phyloP scores from a whole-genome alignment of 2,329 filamentous ascomycete species.

The Pseudogymnoascus sp. region DNA sequence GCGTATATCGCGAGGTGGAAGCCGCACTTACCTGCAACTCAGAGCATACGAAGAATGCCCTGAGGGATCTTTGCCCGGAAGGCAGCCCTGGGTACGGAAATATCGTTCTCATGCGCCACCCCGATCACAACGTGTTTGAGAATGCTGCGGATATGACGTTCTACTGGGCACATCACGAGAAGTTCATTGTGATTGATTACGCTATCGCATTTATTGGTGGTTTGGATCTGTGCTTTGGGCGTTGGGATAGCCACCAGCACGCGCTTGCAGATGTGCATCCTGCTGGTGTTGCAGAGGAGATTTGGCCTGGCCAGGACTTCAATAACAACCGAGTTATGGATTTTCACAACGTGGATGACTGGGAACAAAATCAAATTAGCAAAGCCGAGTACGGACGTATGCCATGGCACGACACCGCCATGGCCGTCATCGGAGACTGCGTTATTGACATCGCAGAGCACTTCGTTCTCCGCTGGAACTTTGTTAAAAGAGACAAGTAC shows the following conservation, averaged over 20 bases:
- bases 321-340: conserved; percentile 98
- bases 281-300: conserved; percentile 67
- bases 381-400: conserved; percentile 90
- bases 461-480: conserved; percentile 93
- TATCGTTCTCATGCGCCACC: conserved; percentile 81
- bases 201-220: conserved; percentile 87
- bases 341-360: conserved; percentile 82
- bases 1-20: conserved; percentile 39
- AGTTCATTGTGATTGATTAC: conserved; percentile 93
- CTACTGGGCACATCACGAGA: conserved; percentile 97
- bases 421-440: conserved; percentile 82
- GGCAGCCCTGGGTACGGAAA: conserved; percentile 78
- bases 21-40: conserved; percentile 86
- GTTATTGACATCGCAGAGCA: conserved; percentile 94
- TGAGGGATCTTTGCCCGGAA: conserved; percentile 70
- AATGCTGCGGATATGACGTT: conserved; percentile 94
- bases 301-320: conserved; percentile 95
- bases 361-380: conserved; percentile 86
- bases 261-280: conserved; percentile 81
- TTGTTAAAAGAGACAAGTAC: conserved; percentile 94
- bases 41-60: conserved; percentile 79
- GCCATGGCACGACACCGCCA: conserved; percentile 96
- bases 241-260: conserved; percentile 87
- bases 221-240: conserved; percentile 87
- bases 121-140: conserved; percentile 90